Base-by-base conservation (phyloP, 1,284 basidiomycete species). In the Apiotrichum domesticum region DNA sequence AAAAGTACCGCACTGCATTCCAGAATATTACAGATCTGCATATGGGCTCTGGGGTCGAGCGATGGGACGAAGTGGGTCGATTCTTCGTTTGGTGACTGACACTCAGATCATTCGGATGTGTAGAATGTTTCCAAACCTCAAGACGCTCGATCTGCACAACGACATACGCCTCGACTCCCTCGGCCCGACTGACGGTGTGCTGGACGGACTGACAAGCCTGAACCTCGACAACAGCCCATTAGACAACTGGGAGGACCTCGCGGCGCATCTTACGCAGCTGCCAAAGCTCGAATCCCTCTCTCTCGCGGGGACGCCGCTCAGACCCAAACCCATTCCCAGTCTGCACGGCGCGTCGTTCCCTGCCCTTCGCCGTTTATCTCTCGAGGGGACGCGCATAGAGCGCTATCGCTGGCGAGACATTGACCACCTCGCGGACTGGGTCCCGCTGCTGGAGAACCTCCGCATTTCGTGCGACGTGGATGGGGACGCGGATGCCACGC, bases 191-290 rank as follows among this genome's bases (percentile, higher is more conserved):
- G n/a, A 3, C 46, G 3, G 9, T n/a, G 2, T 51, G 59, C 14
- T 35, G 64, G 35, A 51, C 11, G 64, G 77, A 15, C 70, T 91
- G 40, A 73, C 79, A 51, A 78, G 78, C 33, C 74, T 96, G 57
- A 92, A 91, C 69, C 77, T 96, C 35, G 88, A 90, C 65, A 81
- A 80, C 46, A 95, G 95, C 77, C 58, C 73, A 9, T 79, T 90
- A 35, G 66, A 67, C 2, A 77, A 83, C 59, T 93, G 89, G 88
- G 62, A 66, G 34, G 76, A 81, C 49, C 72, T 84, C 1, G 80
- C 79, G 55, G 55, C 71, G 29, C 79, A 82, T 5, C 67, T 90
- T 33, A 63, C 63, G 15, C 61, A 70, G 15, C 81, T 87, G 54
- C 70, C 80, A 14, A 73, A 65, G 6, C 77, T 90, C 41, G 74